Evolutionary conservation across 352 stramenopile species (phyloP), one percentile per base, ranked within the genome.

Genomic region (Pythium myriotylum): DNA sequence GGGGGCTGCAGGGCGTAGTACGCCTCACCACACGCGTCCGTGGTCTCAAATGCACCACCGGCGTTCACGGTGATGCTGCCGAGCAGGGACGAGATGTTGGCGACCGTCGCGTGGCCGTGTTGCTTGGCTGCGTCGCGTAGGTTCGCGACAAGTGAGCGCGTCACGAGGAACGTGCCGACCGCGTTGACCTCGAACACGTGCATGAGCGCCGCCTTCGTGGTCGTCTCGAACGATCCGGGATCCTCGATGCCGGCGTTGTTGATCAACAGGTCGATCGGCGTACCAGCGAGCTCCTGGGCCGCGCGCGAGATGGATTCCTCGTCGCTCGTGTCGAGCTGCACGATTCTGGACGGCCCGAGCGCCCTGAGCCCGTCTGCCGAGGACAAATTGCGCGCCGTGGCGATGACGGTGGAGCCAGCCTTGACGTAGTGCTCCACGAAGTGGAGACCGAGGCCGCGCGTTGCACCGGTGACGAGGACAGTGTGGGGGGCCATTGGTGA

Each of bases 151-250:
- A 89, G 56, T 17, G 77, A 76, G 17, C 71, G 64, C 13, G 80
- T 89, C 32, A 90, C 62, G 10, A 85, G 69, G 46, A 90, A 78
- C 16, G 71, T 67, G 17, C 82, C 82, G 3, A 92, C 64, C 0
- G 73, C 43, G 57, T 91, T 91, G 24, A 90, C 67, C 45, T 88
- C 70, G 20, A 90, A 86, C 43, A 84, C 70, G 4, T 55, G 51
- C 63, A 86, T 69, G 13, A 87, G 37, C 17, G 68, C 53, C 10
- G 77, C 72, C 54, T 79, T 84, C 13, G 66, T 76, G 20, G 65
- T 62, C 2, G 51, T 73, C 24, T 71, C 42, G 0, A 85, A 53
- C 4, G 37, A 43, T 12, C 41, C 67, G 0, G 37, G 26, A 27
- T 62, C 42, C 41, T 71, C 60, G 29, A 85, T 78, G 32, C 75